phyloP scores from a whole-genome alignment of 176 grass and related monocot genomes.

The Oryza brachyantha region DNA sequence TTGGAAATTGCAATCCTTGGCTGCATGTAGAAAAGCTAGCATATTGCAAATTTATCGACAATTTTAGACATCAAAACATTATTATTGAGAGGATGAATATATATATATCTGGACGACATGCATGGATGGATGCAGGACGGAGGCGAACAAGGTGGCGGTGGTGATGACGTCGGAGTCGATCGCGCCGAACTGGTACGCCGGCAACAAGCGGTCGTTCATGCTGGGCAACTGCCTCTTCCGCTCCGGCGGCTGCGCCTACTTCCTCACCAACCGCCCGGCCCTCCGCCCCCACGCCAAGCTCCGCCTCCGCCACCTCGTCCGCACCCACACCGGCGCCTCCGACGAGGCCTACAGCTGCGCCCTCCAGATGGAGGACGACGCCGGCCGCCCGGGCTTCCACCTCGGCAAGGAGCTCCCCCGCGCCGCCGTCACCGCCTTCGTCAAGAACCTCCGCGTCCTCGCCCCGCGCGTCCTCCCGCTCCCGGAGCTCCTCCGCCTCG shows the following conservation, averaged over 20 bases:
- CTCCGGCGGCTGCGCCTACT: slow-evolving; percentile 90
- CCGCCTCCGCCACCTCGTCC: slow-evolving; percentile 60
- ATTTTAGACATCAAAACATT: too few species aligned
- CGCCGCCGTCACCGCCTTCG: slow-evolving; percentile 61
- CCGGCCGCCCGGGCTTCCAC: slow-evolving; percentile 65
- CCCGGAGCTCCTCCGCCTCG: slow-evolving; percentile 52
- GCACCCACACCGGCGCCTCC: slow-evolving; percentile 79
- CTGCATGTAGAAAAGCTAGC: too few species aligned
- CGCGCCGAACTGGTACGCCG: slow-evolving; percentile 91
- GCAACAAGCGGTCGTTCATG: slow-evolving; percentile 78
- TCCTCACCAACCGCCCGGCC: slow-evolving; percentile 60
- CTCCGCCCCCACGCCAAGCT: slow-evolving; percentile 45
- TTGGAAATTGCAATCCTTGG: too few species aligned
- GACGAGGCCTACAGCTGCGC: slow-evolving; percentile 78
- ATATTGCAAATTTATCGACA: too few species aligned
- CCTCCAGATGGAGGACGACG: slow-evolving; percentile 79
- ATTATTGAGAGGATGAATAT: too few species aligned
- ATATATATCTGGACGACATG: too few species aligned
- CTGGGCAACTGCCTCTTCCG: slow-evolving; percentile 96
- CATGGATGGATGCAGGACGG: slow-evolving; percentile 30
- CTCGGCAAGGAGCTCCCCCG: slow-evolving; percentile 82
- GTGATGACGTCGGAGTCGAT: slow-evolving; percentile 88
- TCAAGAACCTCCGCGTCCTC: slow-evolving; percentile 75
- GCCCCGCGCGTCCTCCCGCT: slow-evolving; percentile 59
- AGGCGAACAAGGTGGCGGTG: slow-evolving; percentile 53